Conservation (phyloP, 495 filamentous ascomycete genomes). For the Penicillium waksmanii region DNA sequence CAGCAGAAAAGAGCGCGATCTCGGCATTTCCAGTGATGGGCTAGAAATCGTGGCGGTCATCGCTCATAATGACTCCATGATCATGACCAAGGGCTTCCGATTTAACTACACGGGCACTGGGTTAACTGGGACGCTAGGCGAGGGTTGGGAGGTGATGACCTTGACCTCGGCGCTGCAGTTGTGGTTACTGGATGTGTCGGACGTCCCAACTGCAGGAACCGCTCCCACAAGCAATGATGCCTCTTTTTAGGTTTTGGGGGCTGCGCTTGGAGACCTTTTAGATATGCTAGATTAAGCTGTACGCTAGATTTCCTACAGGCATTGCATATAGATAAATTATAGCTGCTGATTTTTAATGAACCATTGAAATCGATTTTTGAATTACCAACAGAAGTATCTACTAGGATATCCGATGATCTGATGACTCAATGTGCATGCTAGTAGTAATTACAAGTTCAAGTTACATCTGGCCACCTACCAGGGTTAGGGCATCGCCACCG, state of each 20-base stretch:
- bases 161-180: constrained; percentile 19
- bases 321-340: too few species aligned
- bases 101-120: constrained; percentile 20
- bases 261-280: background rate
- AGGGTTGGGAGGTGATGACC: constrained; percentile 20
- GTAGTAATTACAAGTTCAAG: too few species aligned
- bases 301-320: too few species aligned
- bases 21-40: constrained; percentile 20
- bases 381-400: too few species aligned
- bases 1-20: constrained; percentile 17
- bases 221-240: background rate
- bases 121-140: constrained; percentile 15
- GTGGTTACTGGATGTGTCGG: constrained; percentile 13
- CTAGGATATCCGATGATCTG: too few species aligned
- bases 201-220: background rate
- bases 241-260: background rate
- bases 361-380: too few species aligned
- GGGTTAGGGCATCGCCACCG: background rate
- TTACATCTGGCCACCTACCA: too few species aligned
- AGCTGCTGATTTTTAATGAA: too few species aligned
- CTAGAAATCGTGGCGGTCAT: constrained; percentile 25
- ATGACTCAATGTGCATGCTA: too few species aligned
- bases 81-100: constrained; percentile 19
- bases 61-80: constrained; percentile 21
- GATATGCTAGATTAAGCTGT: too few species aligned